Evolutionary conservation across 1,284 basidiomycete genomes (phyloP).

Genomic region (Malassezia nana): DNA sequence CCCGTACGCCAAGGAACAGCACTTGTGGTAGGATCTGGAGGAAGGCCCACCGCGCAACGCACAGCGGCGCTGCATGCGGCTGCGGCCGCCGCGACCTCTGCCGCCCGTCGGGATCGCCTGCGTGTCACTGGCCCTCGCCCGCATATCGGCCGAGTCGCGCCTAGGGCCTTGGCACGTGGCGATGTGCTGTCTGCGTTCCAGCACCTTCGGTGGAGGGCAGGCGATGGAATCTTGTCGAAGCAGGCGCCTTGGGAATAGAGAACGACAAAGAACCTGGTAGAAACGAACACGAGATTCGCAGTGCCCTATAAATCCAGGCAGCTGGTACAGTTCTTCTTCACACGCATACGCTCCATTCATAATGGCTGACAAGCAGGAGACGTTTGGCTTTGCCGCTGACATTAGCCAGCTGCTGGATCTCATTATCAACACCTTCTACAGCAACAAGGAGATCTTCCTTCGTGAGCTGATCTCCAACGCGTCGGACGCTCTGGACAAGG

Average conservation of each 20-base stretch:
- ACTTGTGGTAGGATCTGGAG: neutral
- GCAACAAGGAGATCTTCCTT: slow-evolving; percentile 47
- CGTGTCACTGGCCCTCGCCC: neutral
- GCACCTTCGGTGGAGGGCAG: slow-evolving; percentile 17
- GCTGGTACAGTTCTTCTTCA: neutral
- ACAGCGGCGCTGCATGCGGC: neutral
- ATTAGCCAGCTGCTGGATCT: slow-evolving; percentile 47
- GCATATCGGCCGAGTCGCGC: neutral
- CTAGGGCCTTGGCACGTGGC: neutral
- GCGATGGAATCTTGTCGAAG: slow-evolving; percentile 14
- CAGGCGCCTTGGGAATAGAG: neutral
- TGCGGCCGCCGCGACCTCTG: neutral
- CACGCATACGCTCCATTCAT: slow-evolving; percentile 12
- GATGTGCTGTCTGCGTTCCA: slow-evolving; percentile 7
- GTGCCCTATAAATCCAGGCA: slow-evolving; percentile 14
- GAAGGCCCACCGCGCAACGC: neutral
- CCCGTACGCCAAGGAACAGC: neutral
- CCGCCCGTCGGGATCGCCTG: neutral
- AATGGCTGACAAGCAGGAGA: slow-evolving; percentile 43
- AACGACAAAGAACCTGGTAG: slow-evolving; percentile 13
- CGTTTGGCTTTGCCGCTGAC: slow-evolving; percentile 46
- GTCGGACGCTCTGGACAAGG: slow-evolving; percentile 48
- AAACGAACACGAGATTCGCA: slow-evolving; percentile 1
- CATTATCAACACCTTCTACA: slow-evolving; percentile 49
- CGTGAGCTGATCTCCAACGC: slow-evolving; percentile 49